phyloP scores from a whole-genome alignment of 306 rosid genomes.

The Hippophae tibetana region DNA sequence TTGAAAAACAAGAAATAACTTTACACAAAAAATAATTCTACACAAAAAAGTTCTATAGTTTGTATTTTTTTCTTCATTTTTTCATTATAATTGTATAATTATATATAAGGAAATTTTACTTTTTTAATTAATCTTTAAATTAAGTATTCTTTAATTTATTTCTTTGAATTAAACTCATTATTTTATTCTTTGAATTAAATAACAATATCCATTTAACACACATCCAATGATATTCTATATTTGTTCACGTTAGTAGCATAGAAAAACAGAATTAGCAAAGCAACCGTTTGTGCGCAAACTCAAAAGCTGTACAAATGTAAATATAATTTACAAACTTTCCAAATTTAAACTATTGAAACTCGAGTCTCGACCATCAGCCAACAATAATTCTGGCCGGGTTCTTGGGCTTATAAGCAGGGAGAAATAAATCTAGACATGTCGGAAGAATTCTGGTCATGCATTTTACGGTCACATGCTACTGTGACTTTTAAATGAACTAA shows the following conservation, averaged over 20 bases:
- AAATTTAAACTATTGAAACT: constrained; percentile 39
- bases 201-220: too few species aligned
- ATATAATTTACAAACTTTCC: constrained; percentile 40
- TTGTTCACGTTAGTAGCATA: neutral
- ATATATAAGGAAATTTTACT: too few species aligned
- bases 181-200: too few species aligned
- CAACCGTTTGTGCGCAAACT: constrained; percentile 27
- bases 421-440: constrained; percentile 38
- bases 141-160: too few species aligned
- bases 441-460: constrained; percentile 25
- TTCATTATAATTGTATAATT: too few species aligned
- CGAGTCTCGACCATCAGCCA: constrained; percentile 41
- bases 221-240: too few species aligned
- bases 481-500: constrained; percentile 25
- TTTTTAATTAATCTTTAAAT: too few species aligned
- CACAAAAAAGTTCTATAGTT: too few species aligned
- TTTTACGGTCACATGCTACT: constrained; percentile 27
- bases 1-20: too few species aligned
- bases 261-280: constrained; percentile 20
- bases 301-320: constrained; percentile 62
- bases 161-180: too few species aligned
- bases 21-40: too few species aligned
- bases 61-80: too few species aligned
- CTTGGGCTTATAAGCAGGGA: constrained; percentile 52
- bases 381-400: constrained; percentile 42